Evolutionary conservation across 2,329 filamentous ascomycete genomes (phyloP).

Genomic region (Fonsecaea erecta): DNA sequence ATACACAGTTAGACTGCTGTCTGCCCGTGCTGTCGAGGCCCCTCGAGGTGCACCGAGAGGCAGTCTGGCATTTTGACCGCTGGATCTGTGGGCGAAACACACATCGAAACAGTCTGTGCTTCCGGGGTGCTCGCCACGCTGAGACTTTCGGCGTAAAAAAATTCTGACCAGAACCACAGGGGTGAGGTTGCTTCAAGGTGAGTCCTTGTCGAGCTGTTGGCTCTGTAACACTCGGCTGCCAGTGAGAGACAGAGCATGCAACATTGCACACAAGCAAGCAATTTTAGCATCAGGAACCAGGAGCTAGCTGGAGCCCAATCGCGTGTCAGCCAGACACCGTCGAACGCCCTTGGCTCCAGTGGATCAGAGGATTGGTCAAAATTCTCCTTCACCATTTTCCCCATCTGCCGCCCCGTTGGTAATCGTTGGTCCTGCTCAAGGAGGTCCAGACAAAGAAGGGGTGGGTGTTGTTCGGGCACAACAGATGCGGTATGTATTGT

Average conservation of each 20-base stretch:
- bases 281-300: slow-evolving; percentile 30
- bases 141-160: slow-evolving; percentile 8
- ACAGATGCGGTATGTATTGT: slow-evolving; percentile 11
- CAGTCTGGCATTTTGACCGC: background rate
- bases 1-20: no score
- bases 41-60: background rate
- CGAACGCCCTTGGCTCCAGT: slow-evolving; percentile 12
- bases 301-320: slow-evolving; percentile 18
- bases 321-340: slow-evolving; percentile 28
- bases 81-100: slow-evolving; percentile 17
- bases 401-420: slow-evolving; percentile 18
- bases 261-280: slow-evolving; percentile 19
- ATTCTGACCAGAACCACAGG: slow-evolving; percentile 2
- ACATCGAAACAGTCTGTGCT: slow-evolving; percentile 24
- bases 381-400: slow-evolving; percentile 18
- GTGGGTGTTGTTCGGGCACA: slow-evolving; percentile 3
- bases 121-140: slow-evolving; percentile 13
- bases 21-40: no score
- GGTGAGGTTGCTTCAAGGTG: slow-evolving; percentile 17
- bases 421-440: slow-evolving; percentile 14
- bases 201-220: slow-evolving; percentile 19
- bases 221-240: slow-evolving; percentile 18
- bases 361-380: slow-evolving; percentile 22
- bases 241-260: slow-evolving; percentile 15
- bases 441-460: background rate